Evolutionary conservation across 1,139 yeast genomes (phyloP).

Genomic region (Yamadazyma friedrichii): DNA sequence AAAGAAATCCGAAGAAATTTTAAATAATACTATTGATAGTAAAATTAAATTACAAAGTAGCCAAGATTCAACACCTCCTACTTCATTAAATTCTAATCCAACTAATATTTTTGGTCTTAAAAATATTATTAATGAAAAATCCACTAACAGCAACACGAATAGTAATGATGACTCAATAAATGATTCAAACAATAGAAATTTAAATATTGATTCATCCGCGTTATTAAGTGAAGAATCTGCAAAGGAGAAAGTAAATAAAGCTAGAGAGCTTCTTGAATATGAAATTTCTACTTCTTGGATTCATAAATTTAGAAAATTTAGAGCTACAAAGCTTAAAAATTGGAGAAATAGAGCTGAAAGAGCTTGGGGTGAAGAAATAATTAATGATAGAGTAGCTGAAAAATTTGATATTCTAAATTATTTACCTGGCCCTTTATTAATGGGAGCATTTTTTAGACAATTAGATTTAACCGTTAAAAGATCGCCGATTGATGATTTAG

Average conservation of each 20-base stretch:
- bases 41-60: slow-evolving; percentile 11
- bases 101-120: neutral
- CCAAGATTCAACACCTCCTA: neutral
- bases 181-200: neutral
- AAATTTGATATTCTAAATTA: slow-evolving; percentile 38
- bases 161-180: neutral
- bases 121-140: neutral
- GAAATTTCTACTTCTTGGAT: slow-evolving; percentile 77
- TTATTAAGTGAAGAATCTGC: slow-evolving; percentile 24
- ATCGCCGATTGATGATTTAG: slow-evolving; percentile 31
- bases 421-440: slow-evolving; percentile 35
- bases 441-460: slow-evolving; percentile 31
- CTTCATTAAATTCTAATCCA: neutral
- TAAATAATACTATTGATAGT: slow-evolving; percentile 19
- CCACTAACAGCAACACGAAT: neutral
- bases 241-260: slow-evolving; percentile 28
- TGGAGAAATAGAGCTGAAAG: slow-evolving; percentile 28
- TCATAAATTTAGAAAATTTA: slow-evolving; percentile 28
- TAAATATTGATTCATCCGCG: slow-evolving; percentile 3
- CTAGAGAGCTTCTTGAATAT: slow-evolving; percentile 33
- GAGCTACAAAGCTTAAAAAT: slow-evolving; percentile 21
- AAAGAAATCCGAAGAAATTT: slow-evolving; percentile 21
- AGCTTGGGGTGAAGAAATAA: slow-evolving; percentile 38
- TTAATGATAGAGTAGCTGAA: slow-evolving; percentile 28
- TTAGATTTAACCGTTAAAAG: slow-evolving; percentile 28